A percentile compares a stretch with the other conserved stretches of the same genome.
These are phyloP conservation scores for Penicillium sp. DNA, from an alignment of 2,329 filamentous ascomycete species.

Conservation along the genomic window DNA sequence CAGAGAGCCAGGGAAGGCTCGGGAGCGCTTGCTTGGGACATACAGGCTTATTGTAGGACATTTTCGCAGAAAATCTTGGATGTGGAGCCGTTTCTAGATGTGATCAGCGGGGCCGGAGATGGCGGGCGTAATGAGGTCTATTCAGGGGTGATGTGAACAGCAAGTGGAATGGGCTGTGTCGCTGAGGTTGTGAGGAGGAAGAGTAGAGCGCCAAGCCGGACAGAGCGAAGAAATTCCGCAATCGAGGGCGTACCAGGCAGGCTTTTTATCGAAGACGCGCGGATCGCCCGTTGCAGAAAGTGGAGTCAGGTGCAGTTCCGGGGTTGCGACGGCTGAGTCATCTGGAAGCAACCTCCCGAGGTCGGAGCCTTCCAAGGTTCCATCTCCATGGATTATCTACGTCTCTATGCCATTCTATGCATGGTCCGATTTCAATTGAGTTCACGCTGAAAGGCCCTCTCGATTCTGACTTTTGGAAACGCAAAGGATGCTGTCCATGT, in stretches of 20 bases:
- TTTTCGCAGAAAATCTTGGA: too few species aligned
- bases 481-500: constrained; percentile 20
- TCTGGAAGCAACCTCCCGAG: too few species aligned
- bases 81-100: too few species aligned
- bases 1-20: neutral
- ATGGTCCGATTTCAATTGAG: constrained; percentile 1
- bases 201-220: constrained; percentile 1
- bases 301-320: constrained; percentile 1
- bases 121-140: too few species aligned
- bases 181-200: neutral
- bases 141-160: neutral
- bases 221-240: neutral
- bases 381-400: too few species aligned
- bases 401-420: too few species aligned
- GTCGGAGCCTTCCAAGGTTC: too few species aligned
- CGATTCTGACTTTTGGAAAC: constrained; percentile 16
- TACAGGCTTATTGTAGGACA: constrained; percentile 37
- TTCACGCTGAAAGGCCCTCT: constrained; percentile 5
- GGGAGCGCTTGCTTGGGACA: constrained; percentile 13
- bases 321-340: constrained; percentile 10
- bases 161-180: neutral
- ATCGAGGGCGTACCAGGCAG: constrained; percentile 1
- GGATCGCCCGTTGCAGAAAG: constrained; percentile 9
- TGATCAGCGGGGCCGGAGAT: too few species aligned
- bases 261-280: constrained; percentile 12